phyloP scores from a whole-genome alignment of 257 asterid species.

The Solanum appendiculatum region DNA sequence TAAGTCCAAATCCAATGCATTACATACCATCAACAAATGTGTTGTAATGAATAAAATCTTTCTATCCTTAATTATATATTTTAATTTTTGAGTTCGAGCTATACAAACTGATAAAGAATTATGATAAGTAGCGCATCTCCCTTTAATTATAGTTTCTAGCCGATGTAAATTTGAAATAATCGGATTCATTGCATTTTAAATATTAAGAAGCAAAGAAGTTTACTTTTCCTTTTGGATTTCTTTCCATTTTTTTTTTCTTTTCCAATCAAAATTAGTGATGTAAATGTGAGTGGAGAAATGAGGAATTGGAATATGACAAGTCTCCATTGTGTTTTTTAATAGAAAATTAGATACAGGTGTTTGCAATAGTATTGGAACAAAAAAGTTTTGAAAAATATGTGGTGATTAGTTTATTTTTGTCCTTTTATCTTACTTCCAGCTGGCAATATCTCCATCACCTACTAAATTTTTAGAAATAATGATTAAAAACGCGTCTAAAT shows the following conservation, averaged over 20 bases:
- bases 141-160: neutral
- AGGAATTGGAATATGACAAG: constrained; percentile 26
- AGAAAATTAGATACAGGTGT: constrained; percentile 25
- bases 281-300: constrained; percentile 21
- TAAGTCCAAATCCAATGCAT: neutral
- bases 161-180: neutral
- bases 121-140: neutral
- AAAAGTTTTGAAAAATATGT: constrained; percentile 26
- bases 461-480: neutral
- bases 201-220: neutral
- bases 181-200: neutral
- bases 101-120: neutral
- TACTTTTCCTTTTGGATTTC: neutral
- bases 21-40: neutral
- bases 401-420: neutral
- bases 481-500: neutral
- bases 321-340: constrained; percentile 4
- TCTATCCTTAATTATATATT: neutral
- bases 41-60: neutral
- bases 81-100: neutral
- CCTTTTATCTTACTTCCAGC: neutral
- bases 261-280: constrained; percentile 7
- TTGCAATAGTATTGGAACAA: constrained; percentile 22
- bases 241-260: neutral
- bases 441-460: neutral